These are phyloP conservation scores for Tubosaeta brunneosetosa DNA, from an alignment of 768 basidiomycete genomes.

Conservation along the genomic window DNA sequence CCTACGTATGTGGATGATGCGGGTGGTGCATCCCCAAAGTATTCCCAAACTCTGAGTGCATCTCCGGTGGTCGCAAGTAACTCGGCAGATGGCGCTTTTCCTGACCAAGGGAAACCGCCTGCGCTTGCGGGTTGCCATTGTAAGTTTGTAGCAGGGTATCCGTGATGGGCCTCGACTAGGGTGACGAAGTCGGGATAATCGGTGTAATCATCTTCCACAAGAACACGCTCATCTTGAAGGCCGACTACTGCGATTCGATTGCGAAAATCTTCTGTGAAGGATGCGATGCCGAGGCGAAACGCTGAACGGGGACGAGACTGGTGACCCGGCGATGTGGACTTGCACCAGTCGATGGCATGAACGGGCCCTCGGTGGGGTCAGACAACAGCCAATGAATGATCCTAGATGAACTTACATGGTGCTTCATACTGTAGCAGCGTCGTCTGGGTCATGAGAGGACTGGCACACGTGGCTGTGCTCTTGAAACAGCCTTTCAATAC, in stretches of 20 bases:
- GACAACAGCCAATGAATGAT: conserved; percentile 5
- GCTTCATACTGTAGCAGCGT: conserved; percentile 79
- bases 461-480: conserved; percentile 23
- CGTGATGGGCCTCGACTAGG: conserved; percentile 77
- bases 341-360: conserved; percentile 85
- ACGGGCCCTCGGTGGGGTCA: conserved; percentile 63
- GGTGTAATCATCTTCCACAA: conserved; percentile 78
- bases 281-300: conserved; percentile 82
- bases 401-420: conserved; percentile 56
- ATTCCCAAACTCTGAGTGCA: conserved; percentile 89
- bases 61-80: conserved; percentile 92
- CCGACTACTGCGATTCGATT: conserved; percentile 79
- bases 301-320: conserved; percentile 68
- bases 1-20: conserved; percentile 66
- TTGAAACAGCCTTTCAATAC: background rate
- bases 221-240: conserved; percentile 80
- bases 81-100: conserved; percentile 66
- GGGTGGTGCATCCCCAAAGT: conserved; percentile 60
- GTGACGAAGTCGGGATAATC: conserved; percentile 85
- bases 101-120: conserved; percentile 59
- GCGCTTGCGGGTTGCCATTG: conserved; percentile 88
- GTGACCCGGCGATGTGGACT: conserved; percentile 69
- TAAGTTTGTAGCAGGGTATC: conserved; percentile 89
- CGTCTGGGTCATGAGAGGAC: conserved; percentile 55
- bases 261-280: conserved; percentile 78